phyloP scores from a whole-genome alignment of 1,139 yeast genomes.

The Pichia sp. region DNA sequence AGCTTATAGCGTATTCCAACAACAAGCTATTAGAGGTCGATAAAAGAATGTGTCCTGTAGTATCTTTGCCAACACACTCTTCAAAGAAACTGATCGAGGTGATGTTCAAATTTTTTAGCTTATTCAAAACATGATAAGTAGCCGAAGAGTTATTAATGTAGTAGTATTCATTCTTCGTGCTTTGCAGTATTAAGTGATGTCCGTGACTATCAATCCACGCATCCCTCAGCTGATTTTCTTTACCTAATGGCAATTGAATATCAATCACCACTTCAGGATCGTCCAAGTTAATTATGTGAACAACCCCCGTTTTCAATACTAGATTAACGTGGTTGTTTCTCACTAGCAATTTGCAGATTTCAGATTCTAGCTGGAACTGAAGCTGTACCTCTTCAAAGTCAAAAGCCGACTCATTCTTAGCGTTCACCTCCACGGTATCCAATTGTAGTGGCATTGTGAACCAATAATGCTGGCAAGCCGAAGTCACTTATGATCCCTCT shows the following conservation, averaged over 20 bases:
- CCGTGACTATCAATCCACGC: constrained; percentile 49
- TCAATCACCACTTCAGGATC: constrained; percentile 49
- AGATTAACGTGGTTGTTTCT: constrained; percentile 46
- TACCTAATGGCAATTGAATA: constrained; percentile 29
- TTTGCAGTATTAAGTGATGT: constrained; percentile 44
- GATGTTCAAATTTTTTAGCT: constrained; percentile 41
- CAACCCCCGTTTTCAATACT: constrained; percentile 41
- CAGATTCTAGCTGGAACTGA: constrained; percentile 43
- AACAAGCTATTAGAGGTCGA: constrained; percentile 45
- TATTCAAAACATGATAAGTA: constrained; percentile 37
- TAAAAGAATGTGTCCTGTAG: constrained; percentile 46
- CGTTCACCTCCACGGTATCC: constrained; percentile 21
- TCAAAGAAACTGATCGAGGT: constrained; percentile 43
- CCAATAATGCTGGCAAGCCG: neutral
- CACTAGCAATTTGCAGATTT: constrained; percentile 41
- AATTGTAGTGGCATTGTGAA: constrained; percentile 5
- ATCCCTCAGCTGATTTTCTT: constrained; percentile 31
- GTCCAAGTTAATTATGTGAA: constrained; percentile 50
- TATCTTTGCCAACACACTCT: constrained; percentile 32
- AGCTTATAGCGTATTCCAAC: constrained; percentile 44
- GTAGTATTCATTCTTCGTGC: constrained; percentile 42
- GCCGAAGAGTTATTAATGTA: constrained; percentile 39
- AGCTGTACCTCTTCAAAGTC: constrained; percentile 49
- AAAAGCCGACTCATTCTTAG: constrained; percentile 16
- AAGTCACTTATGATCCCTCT: neutral